Conservation (phyloP, 805 yeast species). For the Cyberlindnera lachancei region DNA sequence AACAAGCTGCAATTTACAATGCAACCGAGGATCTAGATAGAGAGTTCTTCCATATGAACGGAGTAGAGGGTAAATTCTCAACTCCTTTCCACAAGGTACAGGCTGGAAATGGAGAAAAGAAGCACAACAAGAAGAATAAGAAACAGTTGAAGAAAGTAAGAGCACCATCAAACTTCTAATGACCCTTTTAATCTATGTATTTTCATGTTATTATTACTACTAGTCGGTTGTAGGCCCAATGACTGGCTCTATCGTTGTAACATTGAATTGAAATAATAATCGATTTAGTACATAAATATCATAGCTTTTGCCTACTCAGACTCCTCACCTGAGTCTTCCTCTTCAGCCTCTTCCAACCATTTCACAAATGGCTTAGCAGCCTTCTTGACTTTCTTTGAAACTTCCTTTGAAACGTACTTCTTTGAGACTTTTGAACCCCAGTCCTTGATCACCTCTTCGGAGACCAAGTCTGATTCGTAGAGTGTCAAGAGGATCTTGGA, state of each 20-base stretch:
- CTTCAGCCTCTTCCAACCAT: slow-evolving; percentile 94
- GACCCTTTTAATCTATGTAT: neutral
- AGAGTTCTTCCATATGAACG: slow-evolving; percentile 72
- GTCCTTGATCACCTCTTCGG: slow-evolving; percentile 71
- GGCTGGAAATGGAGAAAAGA: slow-evolving; percentile 32
- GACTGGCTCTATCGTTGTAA: too few species aligned
- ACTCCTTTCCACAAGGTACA: slow-evolving; percentile 66
- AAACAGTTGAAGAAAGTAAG: slow-evolving; percentile 29
- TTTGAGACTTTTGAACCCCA: slow-evolving; percentile 93
- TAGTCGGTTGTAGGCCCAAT: too few species aligned
- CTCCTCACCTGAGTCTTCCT: slow-evolving; percentile 23
- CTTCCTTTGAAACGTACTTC: slow-evolving; percentile 88
- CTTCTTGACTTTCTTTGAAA: slow-evolving; percentile 87
- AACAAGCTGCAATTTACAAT: slow-evolving; percentile 69
- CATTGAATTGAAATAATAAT: too few species aligned
- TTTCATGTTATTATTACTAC: neutral
- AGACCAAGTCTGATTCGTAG: slow-evolving; percentile 75
- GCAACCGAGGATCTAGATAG: slow-evolving; percentile 79
- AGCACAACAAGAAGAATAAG: slow-evolving; percentile 73
- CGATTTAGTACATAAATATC: neutral
- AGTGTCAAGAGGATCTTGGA: slow-evolving; percentile 78
- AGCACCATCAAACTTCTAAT: slow-evolving; percentile 2
- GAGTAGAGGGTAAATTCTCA: slow-evolving; percentile 52
- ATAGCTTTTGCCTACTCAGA: neutral
- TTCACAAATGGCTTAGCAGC: slow-evolving; percentile 93